A percentile compares a stretch with the other conserved stretches of the same genome.
These are phyloP conservation scores for Nadsonia fulvescens DNA, from an alignment of 805 yeast species.

Conservation along the genomic window DNA sequence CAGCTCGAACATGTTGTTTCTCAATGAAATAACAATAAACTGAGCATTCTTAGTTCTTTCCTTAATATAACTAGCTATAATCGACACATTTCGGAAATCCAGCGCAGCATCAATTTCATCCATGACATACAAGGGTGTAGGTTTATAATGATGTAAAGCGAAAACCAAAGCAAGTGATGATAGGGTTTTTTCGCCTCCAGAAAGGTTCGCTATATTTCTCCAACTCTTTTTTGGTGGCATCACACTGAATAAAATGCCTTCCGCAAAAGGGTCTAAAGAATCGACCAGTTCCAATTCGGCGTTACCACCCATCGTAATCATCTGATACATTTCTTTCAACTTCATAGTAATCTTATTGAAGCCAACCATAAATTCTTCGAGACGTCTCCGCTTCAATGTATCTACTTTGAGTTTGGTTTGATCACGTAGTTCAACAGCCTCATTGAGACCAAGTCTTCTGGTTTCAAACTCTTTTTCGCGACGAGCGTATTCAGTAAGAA, in stretches of 20 bases:
- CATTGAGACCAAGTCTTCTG: slow-evolving; percentile 48
- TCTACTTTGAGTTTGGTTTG: slow-evolving; percentile 41
- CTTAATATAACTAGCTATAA: slow-evolving; percentile 92
- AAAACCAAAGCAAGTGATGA: slow-evolving; percentile 89
- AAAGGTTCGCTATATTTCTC: slow-evolving; percentile 85
- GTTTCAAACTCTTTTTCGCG: slow-evolving; percentile 45
- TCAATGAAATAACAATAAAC: slow-evolving; percentile 80
- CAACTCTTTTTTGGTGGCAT: slow-evolving; percentile 99
- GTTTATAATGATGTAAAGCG: slow-evolving; percentile 89
- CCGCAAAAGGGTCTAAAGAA: slow-evolving; percentile 92
- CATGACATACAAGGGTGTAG: slow-evolving; percentile 95
- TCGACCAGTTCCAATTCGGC: slow-evolving; percentile 94
- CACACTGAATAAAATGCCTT: slow-evolving; percentile 89
- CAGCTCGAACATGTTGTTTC: slow-evolving; percentile 95
- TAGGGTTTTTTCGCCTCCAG: slow-evolving; percentile 96
- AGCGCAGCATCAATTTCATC: slow-evolving; percentile 98
- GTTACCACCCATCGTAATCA: slow-evolving; percentile 98
- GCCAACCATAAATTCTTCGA: slow-evolving; percentile 87
- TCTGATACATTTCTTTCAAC: slow-evolving; percentile 89
- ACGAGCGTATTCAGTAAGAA: slow-evolving; percentile 56
- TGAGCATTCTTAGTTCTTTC: slow-evolving; percentile 94
- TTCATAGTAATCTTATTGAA: slow-evolving; percentile 73
- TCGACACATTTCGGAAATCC: slow-evolving; percentile 91
- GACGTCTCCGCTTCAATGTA: slow-evolving; percentile 50
- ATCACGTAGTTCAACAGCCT: slow-evolving; percentile 52